Evolutionary conservation across 176 grass and related monocot genomes (phyloP), one percentile per base, ranked within the genome.

Genomic region (Eremochloa ophiuroides): DNA sequence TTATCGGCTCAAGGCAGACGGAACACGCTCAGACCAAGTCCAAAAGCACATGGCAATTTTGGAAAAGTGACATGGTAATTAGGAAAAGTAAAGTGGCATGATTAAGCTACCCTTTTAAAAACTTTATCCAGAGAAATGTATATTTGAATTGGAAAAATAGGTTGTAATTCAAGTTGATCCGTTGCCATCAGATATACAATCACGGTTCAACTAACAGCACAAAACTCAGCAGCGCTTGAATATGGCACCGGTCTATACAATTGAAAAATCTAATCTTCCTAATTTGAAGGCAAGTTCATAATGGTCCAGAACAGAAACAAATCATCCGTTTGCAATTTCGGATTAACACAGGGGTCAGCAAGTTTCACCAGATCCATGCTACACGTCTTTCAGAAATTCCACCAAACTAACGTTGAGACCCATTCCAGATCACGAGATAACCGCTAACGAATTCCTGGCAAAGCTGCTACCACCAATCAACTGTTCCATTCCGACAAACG

Each of bases 41-140:
- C 60, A 78, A 56, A 67, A 67, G 65, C 66, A 82, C 39, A 66
- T 30, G 28, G 13, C 29, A 23, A 72, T 71, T 66, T 35, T 60
- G 72, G 67, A 79, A 90, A 78, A 82, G 78, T 34, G 79, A 82
- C 78, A 73, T 66, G 18, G 73, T 73, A 11, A 82, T 82, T 78
- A 69, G 29, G 65, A 27, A 26, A 35, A 59, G 46, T 15, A 76
- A 81, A 59, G 62, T 26, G 62, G 1, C 43, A 79, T 67, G 41
- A 66, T 71, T 25, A 66, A 20, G 63, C 58, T 29, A 18, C 30
- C 68, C 27, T 42, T 64, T 38, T 6, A 41, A 30, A 35, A 65
- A 73, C 1, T 78, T 53, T 46, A 46, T 10, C 7, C 11, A 78
- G 2, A 74, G 53, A 71, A 62, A 30, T 43, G 27, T 31, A 63